Evolutionary conservation across 176 grass and related monocot genomes (phyloP).

Genomic region (Oryza punctata): DNA sequence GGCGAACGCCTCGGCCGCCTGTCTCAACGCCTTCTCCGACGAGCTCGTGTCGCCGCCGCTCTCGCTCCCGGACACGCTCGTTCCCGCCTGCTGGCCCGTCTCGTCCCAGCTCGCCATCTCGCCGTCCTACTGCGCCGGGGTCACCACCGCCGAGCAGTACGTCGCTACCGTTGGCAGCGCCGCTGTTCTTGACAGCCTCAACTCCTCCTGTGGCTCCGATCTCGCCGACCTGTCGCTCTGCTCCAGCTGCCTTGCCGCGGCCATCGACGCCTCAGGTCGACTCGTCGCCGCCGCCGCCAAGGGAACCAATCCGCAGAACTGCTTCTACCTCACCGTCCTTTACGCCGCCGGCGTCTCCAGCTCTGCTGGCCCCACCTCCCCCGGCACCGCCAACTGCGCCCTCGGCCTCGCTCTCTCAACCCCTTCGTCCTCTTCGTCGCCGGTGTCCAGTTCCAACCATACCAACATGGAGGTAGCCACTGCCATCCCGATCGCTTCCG

Average conservation of each 20-base stretch:
- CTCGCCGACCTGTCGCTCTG: conserved; percentile 48
- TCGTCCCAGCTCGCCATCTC: conserved; percentile 50
- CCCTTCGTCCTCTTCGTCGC: neutral
- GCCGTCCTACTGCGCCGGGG: conserved; percentile 65
- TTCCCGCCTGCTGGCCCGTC: conserved; percentile 56
- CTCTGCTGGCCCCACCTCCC: conserved; percentile 43
- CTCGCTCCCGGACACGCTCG: conserved; percentile 54
- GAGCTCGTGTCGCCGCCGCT: conserved; percentile 52
- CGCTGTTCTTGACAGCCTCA: conserved; percentile 31
- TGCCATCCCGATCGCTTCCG: conserved; percentile 45
- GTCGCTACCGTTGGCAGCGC: neutral
- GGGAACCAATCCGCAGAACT: conserved; percentile 36
- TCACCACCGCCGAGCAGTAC: conserved; percentile 43
- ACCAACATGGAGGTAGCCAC: conserved; percentile 31
- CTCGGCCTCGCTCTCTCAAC: conserved; percentile 56
- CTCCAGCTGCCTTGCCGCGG: conserved; percentile 49
- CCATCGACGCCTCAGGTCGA: conserved; percentile 38
- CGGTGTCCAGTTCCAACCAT: conserved; percentile 35
- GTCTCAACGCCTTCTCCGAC: conserved; percentile 51
- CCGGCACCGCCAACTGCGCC: conserved; percentile 50
- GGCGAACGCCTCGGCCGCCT: conserved; percentile 49
- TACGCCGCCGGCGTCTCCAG: conserved; percentile 70
- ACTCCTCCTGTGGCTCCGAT: conserved; percentile 58
- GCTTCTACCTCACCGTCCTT: conserved; percentile 68
- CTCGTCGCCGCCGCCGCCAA: conserved; percentile 59